phyloP scores from a whole-genome alignment of 2,329 filamentous ascomycete species.

The Fusarium drepaniforme region DNA sequence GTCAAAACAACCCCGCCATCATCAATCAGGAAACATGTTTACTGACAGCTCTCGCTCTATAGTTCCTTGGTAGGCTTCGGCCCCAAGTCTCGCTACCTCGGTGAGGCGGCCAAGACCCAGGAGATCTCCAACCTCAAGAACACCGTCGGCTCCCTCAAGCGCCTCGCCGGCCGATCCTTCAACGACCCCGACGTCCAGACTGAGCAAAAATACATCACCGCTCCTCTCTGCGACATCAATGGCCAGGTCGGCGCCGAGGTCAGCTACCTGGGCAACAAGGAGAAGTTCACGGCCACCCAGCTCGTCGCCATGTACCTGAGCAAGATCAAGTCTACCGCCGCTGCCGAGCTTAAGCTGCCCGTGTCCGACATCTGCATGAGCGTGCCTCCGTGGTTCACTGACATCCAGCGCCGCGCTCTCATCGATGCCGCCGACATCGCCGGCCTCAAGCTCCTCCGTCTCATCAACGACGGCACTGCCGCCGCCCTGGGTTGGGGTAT shows the following conservation, averaged over 20 bases:
- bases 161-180: constrained; percentile 87
- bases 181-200: constrained; percentile 92
- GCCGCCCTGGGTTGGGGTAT: constrained; percentile 97
- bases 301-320: constrained; percentile 94
- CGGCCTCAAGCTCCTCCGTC: constrained; percentile 88
- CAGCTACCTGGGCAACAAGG: constrained; percentile 92
- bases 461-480: constrained; percentile 98
- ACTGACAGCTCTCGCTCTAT: constrained; percentile 41
- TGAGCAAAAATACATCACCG: constrained; percentile 92
- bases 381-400: constrained; percentile 97
- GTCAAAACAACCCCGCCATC: constrained; percentile 20
- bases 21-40: constrained; percentile 29
- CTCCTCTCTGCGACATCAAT: constrained; percentile 87
- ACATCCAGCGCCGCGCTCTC: constrained; percentile 88
- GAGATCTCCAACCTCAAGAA: constrained; percentile 99
- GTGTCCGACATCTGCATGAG: constrained; percentile 95
- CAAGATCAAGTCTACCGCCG: constrained; percentile 91
- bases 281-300: constrained; percentile 94
- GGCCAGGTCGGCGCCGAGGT: constrained; percentile 97
- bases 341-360: constrained; percentile 88
- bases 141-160: constrained; percentile 93
- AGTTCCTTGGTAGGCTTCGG: constrained; percentile 96
- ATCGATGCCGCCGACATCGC: constrained; percentile 95
- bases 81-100: constrained; percentile 92
- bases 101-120: constrained; percentile 96